Percentiles rank a stretch among this genome's conserved stretches.
Evolutionary conservation across 179 eudicot species (phyloP).

Genomic region (Beta macrorhiza): DNA sequence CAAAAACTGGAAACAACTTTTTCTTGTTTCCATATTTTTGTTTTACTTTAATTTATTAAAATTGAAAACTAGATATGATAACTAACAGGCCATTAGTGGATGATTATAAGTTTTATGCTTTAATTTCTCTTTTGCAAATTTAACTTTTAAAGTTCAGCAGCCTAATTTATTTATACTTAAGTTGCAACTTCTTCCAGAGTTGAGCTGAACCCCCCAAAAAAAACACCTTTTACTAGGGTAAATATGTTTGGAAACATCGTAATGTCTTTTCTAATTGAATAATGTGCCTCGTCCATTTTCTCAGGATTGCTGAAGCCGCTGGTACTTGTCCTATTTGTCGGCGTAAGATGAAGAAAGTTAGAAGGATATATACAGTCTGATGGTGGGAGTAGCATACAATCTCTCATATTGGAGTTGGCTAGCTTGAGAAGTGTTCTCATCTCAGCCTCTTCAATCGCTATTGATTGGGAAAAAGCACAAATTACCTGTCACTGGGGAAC

Average conservation of each 20-base stretch:
- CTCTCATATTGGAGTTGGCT: neutral
- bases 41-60: no score
- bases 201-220: neutral
- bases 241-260: neutral
- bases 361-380: conserved; percentile 66
- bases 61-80: no score
- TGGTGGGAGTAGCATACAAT: neutral
- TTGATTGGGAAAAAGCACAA: neutral
- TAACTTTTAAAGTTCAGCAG: neutral
- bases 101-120: no score
- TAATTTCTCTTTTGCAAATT: neutral
- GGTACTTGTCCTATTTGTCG: conserved; percentile 79
- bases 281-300: neutral
- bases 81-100: no score
- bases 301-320: conserved; percentile 49
- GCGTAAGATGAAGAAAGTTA: conserved; percentile 66
- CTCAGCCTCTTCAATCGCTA: neutral
- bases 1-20: no score
- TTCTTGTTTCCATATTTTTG: no score
- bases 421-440: neutral
- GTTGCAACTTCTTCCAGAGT: neutral
- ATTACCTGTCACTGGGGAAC: conserved; percentile 2
- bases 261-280: neutral
- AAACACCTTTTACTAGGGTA: neutral
- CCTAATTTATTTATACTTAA: neutral